Base-by-base conservation (phyloP, 2,329 filamentous ascomycete species). In the Samsoniella hepiali region DNA sequence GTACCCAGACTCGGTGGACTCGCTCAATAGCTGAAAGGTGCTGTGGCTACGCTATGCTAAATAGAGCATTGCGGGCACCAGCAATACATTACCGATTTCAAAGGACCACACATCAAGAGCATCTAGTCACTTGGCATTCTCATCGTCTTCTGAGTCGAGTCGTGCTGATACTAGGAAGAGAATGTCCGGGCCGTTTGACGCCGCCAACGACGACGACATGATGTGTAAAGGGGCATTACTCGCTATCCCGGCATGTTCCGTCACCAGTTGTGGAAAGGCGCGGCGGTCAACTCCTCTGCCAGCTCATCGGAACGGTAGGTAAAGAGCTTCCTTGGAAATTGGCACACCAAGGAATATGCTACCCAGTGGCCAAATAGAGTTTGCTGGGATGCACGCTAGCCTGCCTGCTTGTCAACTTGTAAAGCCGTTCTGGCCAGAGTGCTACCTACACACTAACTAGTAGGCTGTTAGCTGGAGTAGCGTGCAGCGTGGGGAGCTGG, bases 301-400 rank as follows among this genome's bases (percentile, higher is more conserved):
- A 11, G 13, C 9, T 6, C 17, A 9, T 58, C 55, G 31, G 42
- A 58, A 58, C 55, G 1, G 42, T 56, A 55, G 6, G 22, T 15
- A 40, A 40, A 40, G 15, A 32, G 54, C 17, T n/a, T 54, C 50
- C 44, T 47, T 45, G 40, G 56, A 58, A 49, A 58, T 58, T 17
- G 27, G 22, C 22, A 22, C 27, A 45, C 38, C 40, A 34, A 31
- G 29, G 10, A 13, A 15, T 10, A 31, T 44, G 31, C 13, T 15
- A 15, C 55, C 29, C 40, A 47, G 27, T 15, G 32, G 45, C 15
- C 57, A 51, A 59, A 59, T 58, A 49, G 56, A 58, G 56, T 58
- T 58, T 58, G 56, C 44, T 32, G 32, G 56, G 32, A 11, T 36
- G 34, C 44, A 50, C 11, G 7, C 56, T 58, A 49, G 10, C 34